Evolutionary conservation across 225 moss, liverwort and hornwort species (phyloP).

Genomic region (Pseudisothecium myosuroides): DNA sequence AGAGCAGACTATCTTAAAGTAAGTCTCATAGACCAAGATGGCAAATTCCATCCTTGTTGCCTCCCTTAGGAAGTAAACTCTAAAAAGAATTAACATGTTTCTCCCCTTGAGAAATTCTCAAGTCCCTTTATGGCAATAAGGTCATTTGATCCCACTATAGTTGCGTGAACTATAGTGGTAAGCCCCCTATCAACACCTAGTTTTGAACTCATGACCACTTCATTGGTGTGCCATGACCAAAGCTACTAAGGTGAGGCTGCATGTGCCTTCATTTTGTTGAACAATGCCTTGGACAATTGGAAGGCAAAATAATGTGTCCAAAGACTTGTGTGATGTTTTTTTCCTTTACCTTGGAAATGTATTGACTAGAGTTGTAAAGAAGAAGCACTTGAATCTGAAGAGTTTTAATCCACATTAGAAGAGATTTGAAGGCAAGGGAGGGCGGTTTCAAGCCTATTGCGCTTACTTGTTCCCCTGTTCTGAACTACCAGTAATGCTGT

Average conservation of each 20-base stretch:
- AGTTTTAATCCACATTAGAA: too few species aligned
- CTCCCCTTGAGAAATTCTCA: background rate
- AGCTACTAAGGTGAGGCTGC: too few species aligned
- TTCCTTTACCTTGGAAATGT: background rate
- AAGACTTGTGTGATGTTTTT: background rate
- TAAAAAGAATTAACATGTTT: background rate
- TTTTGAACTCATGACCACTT: background rate
- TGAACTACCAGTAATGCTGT: too few species aligned
- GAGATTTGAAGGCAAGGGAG: too few species aligned
- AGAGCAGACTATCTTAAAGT: too few species aligned
- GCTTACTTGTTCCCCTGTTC: too few species aligned
- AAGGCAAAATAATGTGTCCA: background rate
- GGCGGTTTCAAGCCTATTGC: too few species aligned
- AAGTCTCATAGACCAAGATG: background rate
- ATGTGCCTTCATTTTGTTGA: too few species aligned
- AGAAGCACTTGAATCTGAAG: background rate
- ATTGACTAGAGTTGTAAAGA: background rate
- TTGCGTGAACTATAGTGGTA: background rate
- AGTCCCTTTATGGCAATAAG: accelerated
- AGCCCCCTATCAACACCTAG: accelerated
- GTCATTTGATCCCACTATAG: background rate
- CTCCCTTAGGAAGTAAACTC: background rate
- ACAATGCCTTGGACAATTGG: background rate
- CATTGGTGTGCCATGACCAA: too few species aligned
- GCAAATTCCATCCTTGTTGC: background rate